Evolutionary conservation across 1,139 yeast species (phyloP).

Genomic region (Candida neerlandica): DNA sequence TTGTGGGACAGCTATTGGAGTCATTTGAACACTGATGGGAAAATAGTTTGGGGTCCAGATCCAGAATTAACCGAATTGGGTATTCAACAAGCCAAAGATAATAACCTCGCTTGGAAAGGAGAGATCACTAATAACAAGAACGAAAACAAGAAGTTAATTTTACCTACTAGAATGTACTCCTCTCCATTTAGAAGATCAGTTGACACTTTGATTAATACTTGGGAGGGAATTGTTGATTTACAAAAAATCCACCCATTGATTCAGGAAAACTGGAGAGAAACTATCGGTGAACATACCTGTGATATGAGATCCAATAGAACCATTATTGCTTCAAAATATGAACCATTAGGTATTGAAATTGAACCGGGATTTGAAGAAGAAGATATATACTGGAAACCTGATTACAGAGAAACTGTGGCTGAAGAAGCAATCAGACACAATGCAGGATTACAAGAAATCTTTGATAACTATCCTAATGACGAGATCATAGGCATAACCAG

Average conservation of each 20-base stretch:
- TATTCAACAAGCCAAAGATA: conserved; percentile 38
- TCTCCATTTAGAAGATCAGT: conserved; percentile 43
- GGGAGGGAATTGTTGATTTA: conserved; percentile 34
- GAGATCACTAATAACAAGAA: conserved; percentile 21
- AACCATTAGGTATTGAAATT: conserved; percentile 31
- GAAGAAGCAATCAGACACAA: conserved; percentile 45
- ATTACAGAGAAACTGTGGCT: conserved; percentile 42
- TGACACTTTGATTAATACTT: conserved; percentile 39
- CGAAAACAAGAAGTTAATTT: conserved; percentile 20
- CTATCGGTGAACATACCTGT: conserved; percentile 48
- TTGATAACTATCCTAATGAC: conserved; percentile 24
- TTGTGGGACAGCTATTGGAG: conserved; percentile 50
- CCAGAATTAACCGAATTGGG: conserved; percentile 48
- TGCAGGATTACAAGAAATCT: conserved; percentile 38
- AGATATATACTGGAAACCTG: conserved; percentile 40
- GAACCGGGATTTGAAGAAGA: conserved; percentile 45
- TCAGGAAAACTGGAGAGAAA: conserved; percentile 46
- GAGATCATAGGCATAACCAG: conserved; percentile 34
- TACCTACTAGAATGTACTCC: conserved; percentile 35
- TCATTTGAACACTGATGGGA: conserved; percentile 44
- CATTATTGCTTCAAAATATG: conserved; percentile 34
- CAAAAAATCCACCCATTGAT: conserved; percentile 31
- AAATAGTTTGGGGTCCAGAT: conserved; percentile 51
- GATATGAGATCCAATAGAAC: conserved; percentile 43
- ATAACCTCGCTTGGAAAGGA: conserved; percentile 26